Evolutionary conservation across 768 basidiomycete species (phyloP), one percentile per base, ranked within the genome.

Genomic region (Phanerochaete carnosa): DNA sequence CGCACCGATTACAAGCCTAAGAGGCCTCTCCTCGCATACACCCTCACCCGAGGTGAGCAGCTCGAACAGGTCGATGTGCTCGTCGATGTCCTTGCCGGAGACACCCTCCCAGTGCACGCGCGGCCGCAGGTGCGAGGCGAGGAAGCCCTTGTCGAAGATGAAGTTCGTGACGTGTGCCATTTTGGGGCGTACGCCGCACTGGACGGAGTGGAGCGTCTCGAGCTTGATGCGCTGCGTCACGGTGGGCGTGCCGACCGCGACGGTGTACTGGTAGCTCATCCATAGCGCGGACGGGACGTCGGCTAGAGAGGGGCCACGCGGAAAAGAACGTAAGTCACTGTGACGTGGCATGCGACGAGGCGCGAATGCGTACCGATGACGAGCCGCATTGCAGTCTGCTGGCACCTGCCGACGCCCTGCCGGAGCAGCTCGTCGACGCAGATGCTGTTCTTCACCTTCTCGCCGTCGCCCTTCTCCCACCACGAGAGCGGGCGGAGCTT

Each of bases 151-250:
- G 25, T 51, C 62, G 69, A 82, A 83, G 64, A 81, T 71, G 59
- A 81, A 61, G 72, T 82, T 82, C 54, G 79, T 80, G 57, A 82
- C 63, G 58, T 81, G 75, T n/a, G 79, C 78, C 23, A 81, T 61
- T 64, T 69, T 75, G 33, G 57, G 57, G 47, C 47, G 57, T 11
- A 35, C 45, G 25, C 51, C 35, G 45, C 13, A 19, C 28, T 62
- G 63, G 35, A 16, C 16, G 12, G 52, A 12, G 39, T 73, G 69
- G 0, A 65, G 63, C 43, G 62, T 60, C 39, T 76, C 72, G 39
- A 81, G 72, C 68, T 76, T 77, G 62, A 80, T 62, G 32, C 79
- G 78, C 64, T 82, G 81, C n/a, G 73, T 70, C 35, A 79, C 74
- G 19, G 70, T 65, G 32, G 72, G 71, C 3, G 68, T 66, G 19